A percentile compares a stretch with the other conserved stretches of the same genome.
These are phyloP conservation scores for Naegleria lovaniensis DNA, from an alignment of 208 protist species.

Conservation along the genomic window DNA sequence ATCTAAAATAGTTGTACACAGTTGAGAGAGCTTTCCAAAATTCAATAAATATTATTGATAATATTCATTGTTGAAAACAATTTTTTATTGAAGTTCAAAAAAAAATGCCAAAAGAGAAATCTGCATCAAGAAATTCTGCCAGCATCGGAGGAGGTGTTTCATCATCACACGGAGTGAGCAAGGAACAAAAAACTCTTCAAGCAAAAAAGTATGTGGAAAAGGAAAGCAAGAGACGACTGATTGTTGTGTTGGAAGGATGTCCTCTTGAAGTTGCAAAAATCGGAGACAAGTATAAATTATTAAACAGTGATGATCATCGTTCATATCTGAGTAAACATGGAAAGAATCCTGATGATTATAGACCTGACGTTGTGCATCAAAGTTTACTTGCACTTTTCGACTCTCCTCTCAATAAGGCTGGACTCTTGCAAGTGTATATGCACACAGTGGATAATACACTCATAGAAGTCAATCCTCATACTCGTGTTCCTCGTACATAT, in stretches of 20 bases:
- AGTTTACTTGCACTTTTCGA: slow-evolving; percentile 95
- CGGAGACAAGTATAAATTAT: slow-evolving; percentile 84
- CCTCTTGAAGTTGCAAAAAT: slow-evolving; percentile 84
- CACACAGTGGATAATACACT: slow-evolving; percentile 87
- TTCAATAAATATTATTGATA: too few relatives aligned
- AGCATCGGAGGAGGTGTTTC: not conserved
- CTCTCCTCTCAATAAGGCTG: slow-evolving; percentile 94
- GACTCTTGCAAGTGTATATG: slow-evolving; percentile 90
- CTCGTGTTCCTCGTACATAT: slow-evolving; percentile 95
- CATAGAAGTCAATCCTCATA: slow-evolving; percentile 89
- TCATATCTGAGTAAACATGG: slow-evolving; percentile 83
- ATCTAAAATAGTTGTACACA: too few relatives aligned
- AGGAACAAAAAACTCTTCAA: not conserved
- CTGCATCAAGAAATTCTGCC: not conserved
- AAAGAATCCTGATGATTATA: slow-evolving; percentile 80
- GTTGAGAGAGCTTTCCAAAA: too few relatives aligned
- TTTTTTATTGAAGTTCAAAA: not conserved
- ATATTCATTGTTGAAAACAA: too few relatives aligned
- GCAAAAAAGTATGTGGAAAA: slow-evolving; percentile 50
- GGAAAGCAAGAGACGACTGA: slow-evolving; percentile 73
- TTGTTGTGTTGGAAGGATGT: slow-evolving; percentile 88
- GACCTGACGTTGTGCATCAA: slow-evolving; percentile 97
- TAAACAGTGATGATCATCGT: slow-evolving; percentile 91
- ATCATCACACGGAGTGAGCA: not conserved
- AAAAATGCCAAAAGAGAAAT: not conserved